Conservation (phyloP, 805 yeast species). For the Candida odintsovae region DNA sequence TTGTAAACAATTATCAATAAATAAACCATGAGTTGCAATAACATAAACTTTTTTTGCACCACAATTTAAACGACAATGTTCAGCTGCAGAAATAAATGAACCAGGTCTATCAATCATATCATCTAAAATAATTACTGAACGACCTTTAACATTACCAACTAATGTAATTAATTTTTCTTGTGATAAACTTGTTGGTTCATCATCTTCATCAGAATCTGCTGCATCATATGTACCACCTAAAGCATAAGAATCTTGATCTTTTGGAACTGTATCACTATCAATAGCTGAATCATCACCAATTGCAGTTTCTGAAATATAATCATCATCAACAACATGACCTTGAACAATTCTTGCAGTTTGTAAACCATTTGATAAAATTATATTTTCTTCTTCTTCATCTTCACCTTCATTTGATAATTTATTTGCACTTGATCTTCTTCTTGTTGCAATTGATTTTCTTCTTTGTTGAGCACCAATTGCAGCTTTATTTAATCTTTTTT, state of each 20-base stretch:
- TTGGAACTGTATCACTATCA: conserved; percentile 22
- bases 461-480: conserved; percentile 30
- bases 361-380: conserved; percentile 68
- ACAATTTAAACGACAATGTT: conserved; percentile 90
- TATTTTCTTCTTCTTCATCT: conserved; percentile 57
- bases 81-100: conserved; percentile 95
- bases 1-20: conserved; percentile 82
- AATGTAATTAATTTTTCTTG: conserved; percentile 85
- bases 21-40: conserved; percentile 94
- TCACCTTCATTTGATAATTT: conserved; percentile 34
- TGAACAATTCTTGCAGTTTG: conserved; percentile 95
- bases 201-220: conserved; percentile 82
- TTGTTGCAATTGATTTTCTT: conserved; percentile 41
- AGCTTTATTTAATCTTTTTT: conserved; percentile 30
- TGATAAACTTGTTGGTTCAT: conserved; percentile 41
- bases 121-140: conserved; percentile 90
- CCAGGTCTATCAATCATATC: conserved; percentile 97
- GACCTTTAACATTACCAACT: conserved; percentile 91
- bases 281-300: conserved; percentile 27
- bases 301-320: conserved; percentile 37
- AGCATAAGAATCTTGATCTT: conserved; percentile 42
- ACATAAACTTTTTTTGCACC: conserved; percentile 91
- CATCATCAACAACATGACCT: conserved; percentile 96
- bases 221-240: conserved; percentile 81
- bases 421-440: conserved; percentile 36